Evolutionary conservation across 345 rosid species (phyloP).

Genomic region (Gossypium anomalum): DNA sequence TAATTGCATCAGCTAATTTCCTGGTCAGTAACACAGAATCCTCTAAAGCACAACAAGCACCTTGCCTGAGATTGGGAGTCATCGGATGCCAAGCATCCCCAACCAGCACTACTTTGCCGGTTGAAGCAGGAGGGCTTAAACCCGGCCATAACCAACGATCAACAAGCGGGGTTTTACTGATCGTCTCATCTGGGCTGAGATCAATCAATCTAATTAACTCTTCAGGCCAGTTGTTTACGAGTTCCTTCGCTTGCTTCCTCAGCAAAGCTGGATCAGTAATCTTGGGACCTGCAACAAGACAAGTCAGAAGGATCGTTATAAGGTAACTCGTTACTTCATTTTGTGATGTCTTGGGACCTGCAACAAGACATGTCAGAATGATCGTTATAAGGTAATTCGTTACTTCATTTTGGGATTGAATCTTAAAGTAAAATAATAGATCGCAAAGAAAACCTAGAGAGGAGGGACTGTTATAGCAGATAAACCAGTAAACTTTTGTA

Average conservation of each 20-base stretch:
- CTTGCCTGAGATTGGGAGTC: conserved; percentile 95
- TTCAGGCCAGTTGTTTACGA: conserved; percentile 29
- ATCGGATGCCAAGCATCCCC: conserved; percentile 98
- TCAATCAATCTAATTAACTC: conserved; percentile 63
- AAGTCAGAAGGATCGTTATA: not conserved
- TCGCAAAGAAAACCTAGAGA: conserved; percentile 52
- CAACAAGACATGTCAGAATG: no score
- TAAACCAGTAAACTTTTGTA: conserved; percentile 84
- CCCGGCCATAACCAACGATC: conserved; percentile 92
- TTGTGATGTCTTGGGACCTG: no score
- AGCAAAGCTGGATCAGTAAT: conserved; percentile 57
- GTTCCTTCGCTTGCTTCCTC: conserved; percentile 60
- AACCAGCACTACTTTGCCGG: conserved; percentile 56
- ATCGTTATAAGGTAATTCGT: no score
- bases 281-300: conserved; percentile 56
- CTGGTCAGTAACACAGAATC: conserved; percentile 66
- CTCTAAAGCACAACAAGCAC: conserved; percentile 87
- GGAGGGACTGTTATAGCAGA: conserved; percentile 78
- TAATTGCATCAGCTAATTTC: conserved; percentile 55
- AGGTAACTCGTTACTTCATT: not conserved
- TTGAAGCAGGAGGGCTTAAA: conserved; percentile 59
- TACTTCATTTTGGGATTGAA: no score
- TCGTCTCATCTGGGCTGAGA: conserved; percentile 60
- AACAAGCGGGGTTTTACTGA: conserved; percentile 66
- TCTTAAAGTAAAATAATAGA: not conserved